Percentiles rank a stretch among this genome's conserved stretches.
Conservation (phyloP, 257 asterid genomes). For the Solanum chmielewskii region DNA sequence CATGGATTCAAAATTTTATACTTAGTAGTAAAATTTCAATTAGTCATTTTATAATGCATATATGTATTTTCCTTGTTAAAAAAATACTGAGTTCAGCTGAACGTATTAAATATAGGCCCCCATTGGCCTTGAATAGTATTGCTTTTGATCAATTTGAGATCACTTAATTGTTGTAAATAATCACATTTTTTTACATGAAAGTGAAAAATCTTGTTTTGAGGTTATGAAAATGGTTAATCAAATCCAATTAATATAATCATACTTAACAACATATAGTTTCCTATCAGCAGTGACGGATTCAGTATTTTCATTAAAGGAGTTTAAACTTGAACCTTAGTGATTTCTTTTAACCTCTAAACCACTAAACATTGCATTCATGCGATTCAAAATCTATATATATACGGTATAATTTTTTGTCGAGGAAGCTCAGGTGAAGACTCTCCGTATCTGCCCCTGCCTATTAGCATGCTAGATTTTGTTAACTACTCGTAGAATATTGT, state of each 20-base stretch:
- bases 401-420: neutral
- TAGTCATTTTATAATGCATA: neutral
- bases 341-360: neutral
- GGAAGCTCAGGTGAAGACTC: neutral
- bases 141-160: neutral
- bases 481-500: neutral
- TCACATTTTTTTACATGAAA: neutral
- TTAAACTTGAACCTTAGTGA: too few species aligned
- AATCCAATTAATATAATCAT: neutral
- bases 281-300: neutral
- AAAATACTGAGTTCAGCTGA: neutral
- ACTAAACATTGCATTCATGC: neutral
- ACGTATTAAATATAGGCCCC: neutral
- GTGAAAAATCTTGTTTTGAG: neutral
- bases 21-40: neutral
- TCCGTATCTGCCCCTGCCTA: neutral
- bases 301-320: neutral
- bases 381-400: neutral
- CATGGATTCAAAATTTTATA: neutral
- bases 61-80: neutral
- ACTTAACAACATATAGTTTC: neutral
- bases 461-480: neutral
- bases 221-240: neutral
- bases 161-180: neutral
- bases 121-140: neutral